phyloP scores from a whole-genome alignment of 345 rosid genomes.

The Citropsis articulata region DNA sequence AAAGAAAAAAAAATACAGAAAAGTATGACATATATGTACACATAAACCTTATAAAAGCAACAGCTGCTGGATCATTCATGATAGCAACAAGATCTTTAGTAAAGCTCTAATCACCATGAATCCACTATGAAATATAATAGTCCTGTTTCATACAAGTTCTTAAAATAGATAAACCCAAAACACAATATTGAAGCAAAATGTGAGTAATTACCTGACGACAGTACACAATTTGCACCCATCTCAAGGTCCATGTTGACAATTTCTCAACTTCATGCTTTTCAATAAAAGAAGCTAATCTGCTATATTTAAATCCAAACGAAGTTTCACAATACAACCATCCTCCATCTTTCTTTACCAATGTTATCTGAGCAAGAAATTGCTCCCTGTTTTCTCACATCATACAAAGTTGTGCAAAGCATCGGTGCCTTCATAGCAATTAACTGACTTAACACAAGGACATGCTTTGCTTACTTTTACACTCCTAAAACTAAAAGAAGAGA shows the following conservation, averaged over 20 bases:
- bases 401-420: background rate
- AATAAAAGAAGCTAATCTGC: background rate
- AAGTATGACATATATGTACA: background rate
- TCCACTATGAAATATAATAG: background rate
- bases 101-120: background rate
- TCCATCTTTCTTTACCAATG: background rate
- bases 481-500: background rate
- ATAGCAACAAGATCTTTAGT: background rate
- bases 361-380: background rate
- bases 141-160: background rate
- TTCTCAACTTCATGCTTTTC: constrained; percentile 9
- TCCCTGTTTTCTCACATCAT: background rate
- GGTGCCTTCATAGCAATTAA: background rate
- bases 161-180: background rate
- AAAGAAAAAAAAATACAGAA: background rate
- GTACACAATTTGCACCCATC: background rate
- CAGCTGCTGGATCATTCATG: background rate
- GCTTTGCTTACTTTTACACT: background rate
- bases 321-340: background rate
- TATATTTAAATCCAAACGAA: background rate
- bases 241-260: background rate
- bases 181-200: background rate
- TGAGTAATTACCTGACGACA: background rate
- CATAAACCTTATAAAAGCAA: background rate
- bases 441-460: background rate